phyloP scores from a whole-genome alignment of 768 basidiomycete species.

The Lepiota brunneoincarnata region DNA sequence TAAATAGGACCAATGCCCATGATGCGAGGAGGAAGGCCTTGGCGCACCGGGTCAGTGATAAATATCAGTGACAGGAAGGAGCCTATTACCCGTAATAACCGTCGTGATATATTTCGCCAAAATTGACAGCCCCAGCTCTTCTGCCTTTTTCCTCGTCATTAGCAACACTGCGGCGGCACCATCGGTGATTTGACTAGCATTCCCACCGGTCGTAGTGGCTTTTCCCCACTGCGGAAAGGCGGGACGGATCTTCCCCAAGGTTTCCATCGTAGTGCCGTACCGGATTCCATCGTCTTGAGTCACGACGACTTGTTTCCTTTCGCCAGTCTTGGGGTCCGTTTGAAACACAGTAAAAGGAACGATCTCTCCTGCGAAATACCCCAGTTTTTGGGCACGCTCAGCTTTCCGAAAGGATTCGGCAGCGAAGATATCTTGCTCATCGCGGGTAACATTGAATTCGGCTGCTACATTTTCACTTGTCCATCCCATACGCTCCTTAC shows the following conservation, averaged over 20 bases:
- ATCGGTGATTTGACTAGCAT: slow-evolving; percentile 84
- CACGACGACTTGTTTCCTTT: slow-evolving; percentile 50
- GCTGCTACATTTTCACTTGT: slow-evolving; percentile 83
- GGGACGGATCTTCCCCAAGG: slow-evolving; percentile 58
- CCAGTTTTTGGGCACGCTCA: slow-evolving; percentile 66
- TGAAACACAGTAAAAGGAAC: slow-evolving; percentile 70
- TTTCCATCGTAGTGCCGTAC: slow-evolving; percentile 66
- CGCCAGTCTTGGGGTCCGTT: slow-evolving; percentile 54
- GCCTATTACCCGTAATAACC: slow-evolving; percentile 50
- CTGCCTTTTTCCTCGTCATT: slow-evolving; percentile 79
- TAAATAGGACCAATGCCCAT: slow-evolving; percentile 87
- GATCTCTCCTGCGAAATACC: slow-evolving; percentile 67
- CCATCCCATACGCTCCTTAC: slow-evolving; percentile 81
- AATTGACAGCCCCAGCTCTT: slow-evolving; percentile 67
- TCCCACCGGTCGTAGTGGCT: slow-evolving; percentile 75
- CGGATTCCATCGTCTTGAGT: slow-evolving; percentile 78
- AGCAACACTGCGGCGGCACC: slow-evolving; percentile 79
- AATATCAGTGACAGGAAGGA: background rate
- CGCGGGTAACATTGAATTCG: slow-evolving; percentile 69
- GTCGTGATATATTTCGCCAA: slow-evolving; percentile 81
- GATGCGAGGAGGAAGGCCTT: slow-evolving; percentile 73
- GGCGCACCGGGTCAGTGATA: background rate
- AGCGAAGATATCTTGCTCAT: slow-evolving; percentile 74
- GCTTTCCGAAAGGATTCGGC: slow-evolving; percentile 78
- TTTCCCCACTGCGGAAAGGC: slow-evolving; percentile 87